Evolutionary conservation across 768 basidiomycete species (phyloP).

Genomic region (Lanmaoa rubissima): DNA sequence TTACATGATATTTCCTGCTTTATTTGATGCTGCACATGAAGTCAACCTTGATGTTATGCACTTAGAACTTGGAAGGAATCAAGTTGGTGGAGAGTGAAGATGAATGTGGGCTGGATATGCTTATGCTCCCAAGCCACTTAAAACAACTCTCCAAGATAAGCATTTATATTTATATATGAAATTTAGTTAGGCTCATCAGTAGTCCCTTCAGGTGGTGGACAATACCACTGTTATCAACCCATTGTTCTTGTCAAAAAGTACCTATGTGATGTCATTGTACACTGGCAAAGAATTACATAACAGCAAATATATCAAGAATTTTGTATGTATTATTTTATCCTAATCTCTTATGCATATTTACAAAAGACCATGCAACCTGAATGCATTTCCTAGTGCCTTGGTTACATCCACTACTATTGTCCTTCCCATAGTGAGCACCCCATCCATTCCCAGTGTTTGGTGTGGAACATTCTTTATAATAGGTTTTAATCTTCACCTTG

Average conservation of each 20-base stretch:
- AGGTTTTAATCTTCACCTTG: slow-evolving; percentile 52
- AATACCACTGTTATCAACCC: slow-evolving; percentile 80
- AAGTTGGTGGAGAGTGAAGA: slow-evolving; percentile 32
- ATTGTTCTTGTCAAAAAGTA: slow-evolving; percentile 64
- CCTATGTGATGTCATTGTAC: slow-evolving; percentile 47
- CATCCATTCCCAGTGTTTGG: slow-evolving; percentile 71
- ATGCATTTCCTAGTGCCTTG: slow-evolving; percentile 15
- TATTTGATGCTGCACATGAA: too few species aligned
- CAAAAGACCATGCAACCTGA: slow-evolving; percentile 1
- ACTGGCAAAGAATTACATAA: slow-evolving; percentile 22
- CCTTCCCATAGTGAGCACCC: slow-evolving; percentile 22
- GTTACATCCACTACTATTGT: slow-evolving; percentile 18
- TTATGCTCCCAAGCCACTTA: slow-evolving; percentile 84
- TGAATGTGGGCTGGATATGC: slow-evolving; percentile 70
- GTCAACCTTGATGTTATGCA: too few species aligned
- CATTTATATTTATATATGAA: not conserved
- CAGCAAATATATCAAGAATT: slow-evolving; percentile 22
- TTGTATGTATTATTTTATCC: slow-evolving; percentile 11
- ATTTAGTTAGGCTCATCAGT: not conserved
- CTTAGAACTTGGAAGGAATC: too few species aligned
- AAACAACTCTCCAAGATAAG: slow-evolving; percentile 88
- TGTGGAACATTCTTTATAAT: slow-evolving; percentile 61
- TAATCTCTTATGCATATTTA: not conserved
- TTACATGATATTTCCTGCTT: too few species aligned
- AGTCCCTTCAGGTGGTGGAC: slow-evolving; percentile 60